Conservation (phyloP, 2,329 filamentous ascomycete genomes). For the Aspergillus brunneoviolaceus region DNA sequence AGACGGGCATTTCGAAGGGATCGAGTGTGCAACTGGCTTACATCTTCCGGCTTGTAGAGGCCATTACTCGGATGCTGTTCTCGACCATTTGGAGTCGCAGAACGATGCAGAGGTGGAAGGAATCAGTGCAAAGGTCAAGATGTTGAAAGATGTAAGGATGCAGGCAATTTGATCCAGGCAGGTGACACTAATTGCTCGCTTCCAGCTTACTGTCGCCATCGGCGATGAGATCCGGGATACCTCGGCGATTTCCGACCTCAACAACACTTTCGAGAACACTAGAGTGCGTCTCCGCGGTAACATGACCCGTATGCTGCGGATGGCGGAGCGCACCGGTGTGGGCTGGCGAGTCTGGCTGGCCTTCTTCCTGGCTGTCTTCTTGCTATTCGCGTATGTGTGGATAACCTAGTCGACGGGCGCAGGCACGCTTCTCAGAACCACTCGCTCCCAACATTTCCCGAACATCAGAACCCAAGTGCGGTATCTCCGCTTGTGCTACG, state of each 20-base stretch:
- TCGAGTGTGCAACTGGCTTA: neutral
- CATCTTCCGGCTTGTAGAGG: slow-evolving; percentile 54
- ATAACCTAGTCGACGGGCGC: slow-evolving; percentile 59
- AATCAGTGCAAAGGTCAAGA: slow-evolving; percentile 85
- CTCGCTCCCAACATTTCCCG: neutral
- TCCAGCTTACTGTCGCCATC: slow-evolving; percentile 83
- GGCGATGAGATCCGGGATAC: slow-evolving; percentile 94
- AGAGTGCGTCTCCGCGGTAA: slow-evolving; percentile 78
- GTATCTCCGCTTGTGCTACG: neutral
- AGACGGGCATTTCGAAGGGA: neutral
- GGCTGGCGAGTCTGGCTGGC: slow-evolving; percentile 91
- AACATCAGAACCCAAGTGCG: neutral
- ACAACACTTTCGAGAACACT: slow-evolving; percentile 87
- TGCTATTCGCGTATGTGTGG: slow-evolving; percentile 93
- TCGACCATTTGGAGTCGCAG: slow-evolving; percentile 92
- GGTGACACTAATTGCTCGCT: slow-evolving; percentile 9
- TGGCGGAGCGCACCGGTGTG: slow-evolving; percentile 93
- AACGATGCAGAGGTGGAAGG: slow-evolving; percentile 88
- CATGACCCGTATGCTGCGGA: slow-evolving; percentile 95
- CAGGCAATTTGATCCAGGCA: neutral
- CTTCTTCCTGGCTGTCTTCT: slow-evolving; percentile 80
- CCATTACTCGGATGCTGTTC: slow-evolving; percentile 87
- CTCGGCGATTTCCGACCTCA: slow-evolving; percentile 87
- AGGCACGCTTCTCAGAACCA: neutral
- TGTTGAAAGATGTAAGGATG: slow-evolving; percentile 76